A percentile compares a stretch with the other conserved stretches of the same genome.
phyloP scores from a whole-genome alignment of 441 rosid species.

The Manihot esculenta region DNA sequence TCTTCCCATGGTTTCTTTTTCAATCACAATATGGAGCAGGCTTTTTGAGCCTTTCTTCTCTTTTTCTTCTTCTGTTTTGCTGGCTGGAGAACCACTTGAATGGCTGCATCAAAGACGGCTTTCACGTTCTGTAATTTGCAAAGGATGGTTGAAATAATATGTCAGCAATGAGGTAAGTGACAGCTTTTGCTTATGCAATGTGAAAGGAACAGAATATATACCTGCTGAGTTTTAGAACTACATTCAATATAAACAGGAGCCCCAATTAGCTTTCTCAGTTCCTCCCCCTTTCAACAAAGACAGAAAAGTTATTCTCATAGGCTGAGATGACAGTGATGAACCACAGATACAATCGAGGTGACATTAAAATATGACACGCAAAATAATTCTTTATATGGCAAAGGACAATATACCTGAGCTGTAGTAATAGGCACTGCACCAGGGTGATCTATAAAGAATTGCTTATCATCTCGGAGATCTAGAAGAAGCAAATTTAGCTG shows the following conservation, averaged over 20 bases:
- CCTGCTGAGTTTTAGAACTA: conserved; percentile 97
- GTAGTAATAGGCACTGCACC: conserved; percentile 84
- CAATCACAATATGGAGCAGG: conserved; percentile 74
- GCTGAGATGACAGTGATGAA: background rate
- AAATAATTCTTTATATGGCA: background rate
- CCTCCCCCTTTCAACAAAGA: conserved; percentile 61
- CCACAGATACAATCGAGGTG: background rate
- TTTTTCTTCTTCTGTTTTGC: conserved; percentile 85
- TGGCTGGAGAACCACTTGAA: conserved; percentile 92
- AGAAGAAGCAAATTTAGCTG: conserved; percentile 25
- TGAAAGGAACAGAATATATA: conserved; percentile 18
- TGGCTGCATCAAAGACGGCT: conserved; percentile 95
- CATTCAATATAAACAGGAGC: conserved; percentile 86
- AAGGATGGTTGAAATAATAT: conserved; percentile 10
- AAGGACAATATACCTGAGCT: conserved; percentile 55
- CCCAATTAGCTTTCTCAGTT: conserved; percentile 71
- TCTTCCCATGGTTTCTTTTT: conserved; percentile 5
- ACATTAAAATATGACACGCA: background rate
- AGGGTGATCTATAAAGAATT: conserved; percentile 71
- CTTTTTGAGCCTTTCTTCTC: conserved; percentile 72
- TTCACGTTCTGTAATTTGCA: conserved; percentile 69
- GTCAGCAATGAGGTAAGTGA: background rate
- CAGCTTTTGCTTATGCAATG: background rate
- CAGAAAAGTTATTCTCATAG: background rate
- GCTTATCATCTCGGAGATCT: conserved; percentile 94